Percentiles rank a stretch among this genome's conserved stretches.
phyloP scores from a whole-genome alignment of 192 early-diverging fungal species.

The Chytriomyces confervae region DNA sequence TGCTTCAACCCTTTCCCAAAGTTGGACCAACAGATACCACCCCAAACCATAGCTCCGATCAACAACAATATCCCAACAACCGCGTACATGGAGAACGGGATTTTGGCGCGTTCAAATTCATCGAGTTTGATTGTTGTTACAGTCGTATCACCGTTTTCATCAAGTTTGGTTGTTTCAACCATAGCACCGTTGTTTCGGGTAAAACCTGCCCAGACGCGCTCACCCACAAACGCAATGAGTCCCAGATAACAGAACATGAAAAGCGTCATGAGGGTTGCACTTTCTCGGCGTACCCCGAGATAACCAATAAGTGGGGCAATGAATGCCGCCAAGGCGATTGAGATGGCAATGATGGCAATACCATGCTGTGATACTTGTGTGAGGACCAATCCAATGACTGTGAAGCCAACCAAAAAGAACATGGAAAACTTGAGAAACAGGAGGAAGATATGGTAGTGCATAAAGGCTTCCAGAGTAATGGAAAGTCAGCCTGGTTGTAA shows the following conservation, averaged over 20 bases:
- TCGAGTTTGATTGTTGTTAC: not conserved
- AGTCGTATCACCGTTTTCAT: too few species aligned
- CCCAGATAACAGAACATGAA: slow-evolving; percentile 13
- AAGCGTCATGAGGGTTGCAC: not conserved
- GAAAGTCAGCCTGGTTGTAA: not conserved
- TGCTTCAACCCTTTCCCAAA: slow-evolving; percentile 14
- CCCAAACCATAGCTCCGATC: slow-evolving; percentile 5
- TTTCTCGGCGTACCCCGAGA: slow-evolving; percentile 22
- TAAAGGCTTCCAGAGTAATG: not conserved
- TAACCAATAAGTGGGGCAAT: slow-evolving; percentile 4
- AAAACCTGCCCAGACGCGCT: slow-evolving; percentile 9
- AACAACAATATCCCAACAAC: not conserved
- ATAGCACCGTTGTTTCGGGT: too few species aligned
- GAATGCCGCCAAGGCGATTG: not conserved
- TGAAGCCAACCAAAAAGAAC: slow-evolving; percentile 26
- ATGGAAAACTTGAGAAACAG: slow-evolving; percentile 33
- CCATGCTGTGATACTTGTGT: slow-evolving; percentile 12
- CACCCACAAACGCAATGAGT: slow-evolving; percentile 8
- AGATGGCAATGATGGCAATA: not conserved
- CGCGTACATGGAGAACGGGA: slow-evolving; percentile 27
- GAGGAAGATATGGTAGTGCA: slow-evolving; percentile 21
- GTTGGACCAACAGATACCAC: not conserved
- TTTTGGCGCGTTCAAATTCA: slow-evolving; percentile 18
- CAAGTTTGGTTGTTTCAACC: too few species aligned
- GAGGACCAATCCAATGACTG: slow-evolving; percentile 23